Conservation (phyloP, 805 yeast genomes). For the Saccharomycopsis selenospora region DNA sequence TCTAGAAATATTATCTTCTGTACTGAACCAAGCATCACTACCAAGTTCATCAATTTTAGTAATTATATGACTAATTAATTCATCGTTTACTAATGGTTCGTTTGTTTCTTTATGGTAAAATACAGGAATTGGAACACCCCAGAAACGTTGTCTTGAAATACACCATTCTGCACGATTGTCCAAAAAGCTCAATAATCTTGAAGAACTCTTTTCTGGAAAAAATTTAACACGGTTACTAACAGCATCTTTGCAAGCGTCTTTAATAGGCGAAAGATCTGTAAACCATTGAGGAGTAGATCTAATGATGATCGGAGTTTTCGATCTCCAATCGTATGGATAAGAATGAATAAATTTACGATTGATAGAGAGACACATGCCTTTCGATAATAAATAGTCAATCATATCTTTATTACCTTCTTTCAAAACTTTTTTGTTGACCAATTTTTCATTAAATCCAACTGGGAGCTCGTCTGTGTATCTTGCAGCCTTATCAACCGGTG, state of each 20-base stretch:
- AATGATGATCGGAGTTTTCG: constrained; percentile 89
- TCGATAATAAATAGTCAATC: constrained; percentile 35
- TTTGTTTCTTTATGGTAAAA: constrained; percentile 55
- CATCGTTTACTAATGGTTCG: constrained; percentile 54
- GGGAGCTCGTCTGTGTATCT: constrained; percentile 50
- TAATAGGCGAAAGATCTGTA: constrained; percentile 73
- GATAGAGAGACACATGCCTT: constrained; percentile 41
- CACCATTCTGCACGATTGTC: constrained; percentile 85
- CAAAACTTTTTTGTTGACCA: constrained; percentile 56
- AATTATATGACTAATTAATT: constrained; percentile 52
- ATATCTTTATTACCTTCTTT: constrained; percentile 47
- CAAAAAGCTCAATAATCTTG: constrained; percentile 66
- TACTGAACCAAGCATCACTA: constrained; percentile 74
- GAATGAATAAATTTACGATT: constrained; percentile 60
- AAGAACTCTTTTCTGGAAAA: constrained; percentile 64
- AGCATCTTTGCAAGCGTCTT: constrained; percentile 51
- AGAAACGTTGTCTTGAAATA: constrained; percentile 86
- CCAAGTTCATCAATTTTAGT: constrained; percentile 49
- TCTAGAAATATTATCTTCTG: constrained; percentile 40
- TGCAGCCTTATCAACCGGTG: constrained; percentile 79
- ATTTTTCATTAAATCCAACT: constrained; percentile 32
- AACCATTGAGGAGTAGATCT: constrained; percentile 98
- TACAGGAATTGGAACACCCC: constrained; percentile 99
- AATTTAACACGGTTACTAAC: constrained; percentile 54
- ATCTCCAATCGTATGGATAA: constrained; percentile 96